Percentiles rank a stretch among this genome's conserved stretches.
These are phyloP conservation scores for Neotropicomus parvogracilis DNA, from an alignment of 1,284 basidiomycete genomes.

Conservation along the genomic window DNA sequence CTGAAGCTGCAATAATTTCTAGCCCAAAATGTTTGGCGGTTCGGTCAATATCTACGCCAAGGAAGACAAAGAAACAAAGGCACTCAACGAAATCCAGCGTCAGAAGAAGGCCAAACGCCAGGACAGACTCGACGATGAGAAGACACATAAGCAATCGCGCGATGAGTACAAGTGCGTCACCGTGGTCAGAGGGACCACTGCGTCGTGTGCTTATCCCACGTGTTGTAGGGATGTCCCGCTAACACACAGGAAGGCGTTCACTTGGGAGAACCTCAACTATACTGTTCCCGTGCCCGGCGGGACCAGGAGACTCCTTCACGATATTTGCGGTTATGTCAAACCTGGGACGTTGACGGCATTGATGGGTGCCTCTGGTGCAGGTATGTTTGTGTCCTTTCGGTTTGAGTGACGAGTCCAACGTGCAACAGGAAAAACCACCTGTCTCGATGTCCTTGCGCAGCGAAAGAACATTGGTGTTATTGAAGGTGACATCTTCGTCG, in stretches of 20 bases:
- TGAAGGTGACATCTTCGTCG: slow-evolving; percentile 75
- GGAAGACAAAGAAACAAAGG: slow-evolving; percentile 65
- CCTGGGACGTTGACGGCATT: slow-evolving; percentile 80
- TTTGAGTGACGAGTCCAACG: slow-evolving; percentile 10
- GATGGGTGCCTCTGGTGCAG: slow-evolving; percentile 79
- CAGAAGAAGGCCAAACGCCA: slow-evolving; percentile 44
- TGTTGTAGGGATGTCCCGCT: slow-evolving; percentile 2
- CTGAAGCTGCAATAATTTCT: neutral
- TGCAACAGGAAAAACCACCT: slow-evolving; percentile 61
- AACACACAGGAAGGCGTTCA: slow-evolving; percentile 52
- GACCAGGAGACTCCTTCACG: slow-evolving; percentile 68
- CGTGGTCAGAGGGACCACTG: neutral
- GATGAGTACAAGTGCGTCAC: slow-evolving; percentile 20
- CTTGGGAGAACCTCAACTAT: slow-evolving; percentile 72
- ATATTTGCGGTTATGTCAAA: slow-evolving; percentile 86
- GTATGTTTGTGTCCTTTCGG: slow-evolving; percentile 18
- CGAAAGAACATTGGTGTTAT: slow-evolving; percentile 87
- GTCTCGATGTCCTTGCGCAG: slow-evolving; percentile 85
- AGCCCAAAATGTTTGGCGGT: slow-evolving; percentile 49
- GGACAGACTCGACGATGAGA: slow-evolving; percentile 31
- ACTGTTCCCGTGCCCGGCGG: slow-evolving; percentile 73
- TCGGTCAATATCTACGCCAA: slow-evolving; percentile 67
- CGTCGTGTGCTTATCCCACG: slow-evolving; percentile 1
- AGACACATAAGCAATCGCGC: slow-evolving; percentile 21
- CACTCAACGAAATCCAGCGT: slow-evolving; percentile 57